Evolutionary conservation across 1,284 basidiomycete species (phyloP).

Genomic region (Tetrapyrgos nigripes): DNA sequence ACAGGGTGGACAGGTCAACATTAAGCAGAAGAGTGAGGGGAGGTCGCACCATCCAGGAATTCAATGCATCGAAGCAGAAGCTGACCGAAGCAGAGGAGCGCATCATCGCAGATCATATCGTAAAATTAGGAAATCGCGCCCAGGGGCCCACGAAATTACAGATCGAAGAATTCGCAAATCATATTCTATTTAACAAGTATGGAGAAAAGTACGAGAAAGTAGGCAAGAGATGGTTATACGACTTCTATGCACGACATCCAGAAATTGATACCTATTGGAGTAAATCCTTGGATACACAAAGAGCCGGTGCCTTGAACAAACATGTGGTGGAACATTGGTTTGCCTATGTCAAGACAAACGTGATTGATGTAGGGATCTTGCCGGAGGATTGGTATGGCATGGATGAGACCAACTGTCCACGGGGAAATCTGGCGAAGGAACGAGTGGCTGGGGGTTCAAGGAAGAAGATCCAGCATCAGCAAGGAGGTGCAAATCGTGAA

Average conservation of each 20-base stretch:
- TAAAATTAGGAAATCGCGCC: background rate
- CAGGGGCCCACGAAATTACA: background rate
- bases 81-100: constrained; percentile 5
- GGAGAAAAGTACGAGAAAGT: background rate
- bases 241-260: constrained; percentile 8
- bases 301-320: constrained; percentile 21
- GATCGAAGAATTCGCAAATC: constrained; percentile 6
- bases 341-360: constrained; percentile 18
- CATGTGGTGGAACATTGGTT: constrained; percentile 25
- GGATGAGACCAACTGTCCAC: constrained; percentile 25
- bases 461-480: constrained; percentile 30
- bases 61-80: constrained; percentile 4
- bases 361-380: constrained; percentile 20
- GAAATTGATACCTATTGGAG: constrained; percentile 21
- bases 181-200: constrained; percentile 1
- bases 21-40: background rate
- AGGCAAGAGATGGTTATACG: constrained; percentile 4
- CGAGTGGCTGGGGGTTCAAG: constrained; percentile 22
- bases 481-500: constrained; percentile 28
- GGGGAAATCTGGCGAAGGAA: constrained; percentile 17
- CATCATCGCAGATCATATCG: constrained; percentile 6
- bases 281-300: constrained; percentile 21
- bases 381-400: constrained; percentile 24
- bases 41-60: background rate
- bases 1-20: background rate